Percentiles rank a stretch among this genome's conserved stretches.
Evolutionary conservation across 805 yeast species (phyloP).

Genomic region (Blastobotrys muscicola): DNA sequence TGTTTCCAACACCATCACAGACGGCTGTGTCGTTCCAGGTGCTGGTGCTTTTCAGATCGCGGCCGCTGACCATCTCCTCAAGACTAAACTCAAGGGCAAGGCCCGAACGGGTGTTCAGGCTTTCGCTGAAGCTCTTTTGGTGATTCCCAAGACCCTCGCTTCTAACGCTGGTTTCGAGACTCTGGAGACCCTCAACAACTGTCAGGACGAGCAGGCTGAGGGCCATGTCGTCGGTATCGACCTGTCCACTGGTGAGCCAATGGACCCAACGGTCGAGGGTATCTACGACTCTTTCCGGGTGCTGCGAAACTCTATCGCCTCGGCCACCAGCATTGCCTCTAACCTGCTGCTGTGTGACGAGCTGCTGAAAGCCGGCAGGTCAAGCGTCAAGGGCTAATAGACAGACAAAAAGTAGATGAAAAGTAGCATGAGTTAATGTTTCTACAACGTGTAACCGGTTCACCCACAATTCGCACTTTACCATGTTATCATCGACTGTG

Average conservation of each 20-base stretch:
- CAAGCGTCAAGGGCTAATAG: conserved; percentile 59
- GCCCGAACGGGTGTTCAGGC: conserved; percentile 86
- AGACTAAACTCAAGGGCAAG: conserved; percentile 64
- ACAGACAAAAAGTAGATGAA: not conserved
- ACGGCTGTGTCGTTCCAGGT: conserved; percentile 82
- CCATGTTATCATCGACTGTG: too few relatives aligned
- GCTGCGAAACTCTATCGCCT: conserved; percentile 80
- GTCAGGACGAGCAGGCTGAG: conserved; percentile 80
- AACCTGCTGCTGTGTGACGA: conserved; percentile 92
- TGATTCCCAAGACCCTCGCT: conserved; percentile 87
- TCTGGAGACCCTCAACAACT: conserved; percentile 75
- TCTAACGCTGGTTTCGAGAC: conserved; percentile 91
- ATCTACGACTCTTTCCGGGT: conserved; percentile 96
- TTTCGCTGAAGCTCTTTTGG: conserved; percentile 82
- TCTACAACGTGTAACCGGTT: not conserved
- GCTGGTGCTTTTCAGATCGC: conserved; percentile 94
- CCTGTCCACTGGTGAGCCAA: conserved; percentile 83
- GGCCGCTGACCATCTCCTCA: conserved; percentile 57
- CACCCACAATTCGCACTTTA: too few relatives aligned
- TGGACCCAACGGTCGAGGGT: conserved; percentile 91
- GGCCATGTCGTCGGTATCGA: conserved; percentile 86
- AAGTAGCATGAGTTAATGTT: not conserved
- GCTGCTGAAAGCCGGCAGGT: conserved; percentile 90
- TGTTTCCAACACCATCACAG: conserved; percentile 83
- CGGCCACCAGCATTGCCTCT: conserved; percentile 91